phyloP scores from a whole-genome alignment of 1,139 yeast species.

The Hemisphaericaspora xylofermentans region DNA sequence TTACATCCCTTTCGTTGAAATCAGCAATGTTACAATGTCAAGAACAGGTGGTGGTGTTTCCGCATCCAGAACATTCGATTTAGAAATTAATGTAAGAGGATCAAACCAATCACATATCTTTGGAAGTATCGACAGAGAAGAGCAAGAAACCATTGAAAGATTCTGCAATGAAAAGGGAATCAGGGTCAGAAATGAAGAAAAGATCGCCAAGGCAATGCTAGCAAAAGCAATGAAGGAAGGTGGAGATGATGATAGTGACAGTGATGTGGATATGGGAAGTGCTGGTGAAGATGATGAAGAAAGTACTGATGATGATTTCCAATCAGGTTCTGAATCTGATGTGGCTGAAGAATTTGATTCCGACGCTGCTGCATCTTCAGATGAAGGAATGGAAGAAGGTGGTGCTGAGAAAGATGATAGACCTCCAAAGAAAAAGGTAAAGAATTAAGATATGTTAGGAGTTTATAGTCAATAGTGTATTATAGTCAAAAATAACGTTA shows the following conservation, averaged over 20 bases:
- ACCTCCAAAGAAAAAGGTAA: conserved; percentile 49
- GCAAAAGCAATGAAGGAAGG: conserved; percentile 75
- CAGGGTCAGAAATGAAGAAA: conserved; percentile 84
- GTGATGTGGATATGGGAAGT: conserved; percentile 70
- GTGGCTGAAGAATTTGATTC: conserved; percentile 90
- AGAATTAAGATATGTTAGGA: conserved; percentile 19
- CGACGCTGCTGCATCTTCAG: conserved; percentile 49
- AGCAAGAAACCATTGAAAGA: conserved; percentile 74
- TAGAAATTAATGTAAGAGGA: conserved; percentile 71
- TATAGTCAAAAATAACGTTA: not conserved
- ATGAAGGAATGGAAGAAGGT: conserved; percentile 28
- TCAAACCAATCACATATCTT: conserved; percentile 75
- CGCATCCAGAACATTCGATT: conserved; percentile 88
- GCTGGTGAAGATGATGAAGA: conserved; percentile 71
- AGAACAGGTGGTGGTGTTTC: conserved; percentile 82
- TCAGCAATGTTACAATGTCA: conserved; percentile 74
- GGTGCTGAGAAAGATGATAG: conserved; percentile 25
- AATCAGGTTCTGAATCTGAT: conserved; percentile 62
- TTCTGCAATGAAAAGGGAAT: conserved; percentile 78
- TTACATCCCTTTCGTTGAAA: conserved; percentile 83
- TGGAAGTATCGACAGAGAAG: conserved; percentile 88
- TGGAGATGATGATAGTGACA: conserved; percentile 61
- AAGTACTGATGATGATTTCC: conserved; percentile 67
- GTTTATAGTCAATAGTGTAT: not conserved
- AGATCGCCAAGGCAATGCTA: conserved; percentile 77